These are phyloP conservation scores for Cucurbitaria berberidis DNA, from an alignment of 2,329 filamentous ascomycete genomes.

Conservation along the genomic window DNA sequence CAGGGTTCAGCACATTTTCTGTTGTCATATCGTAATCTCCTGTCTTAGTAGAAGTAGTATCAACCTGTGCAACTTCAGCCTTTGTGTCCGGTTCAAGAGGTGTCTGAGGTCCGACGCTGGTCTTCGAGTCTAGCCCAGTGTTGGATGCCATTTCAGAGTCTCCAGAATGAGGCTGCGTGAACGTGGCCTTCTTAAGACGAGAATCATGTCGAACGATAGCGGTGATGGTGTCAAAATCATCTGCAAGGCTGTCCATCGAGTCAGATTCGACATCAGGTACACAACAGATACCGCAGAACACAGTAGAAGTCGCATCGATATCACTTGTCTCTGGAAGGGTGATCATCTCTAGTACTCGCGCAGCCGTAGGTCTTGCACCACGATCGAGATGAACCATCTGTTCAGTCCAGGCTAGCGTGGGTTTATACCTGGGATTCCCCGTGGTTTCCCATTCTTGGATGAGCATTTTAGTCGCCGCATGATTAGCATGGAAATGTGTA, in stretches of 20 bases:
- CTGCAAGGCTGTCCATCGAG: conserved; percentile 1
- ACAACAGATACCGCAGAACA: conserved; percentile 18
- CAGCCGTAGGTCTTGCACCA: conserved; percentile 8
- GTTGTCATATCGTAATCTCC: background rate
- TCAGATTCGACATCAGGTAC: conserved; percentile 6
- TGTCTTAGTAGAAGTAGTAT: background rate
- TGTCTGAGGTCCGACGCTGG: background rate
- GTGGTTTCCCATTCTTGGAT: conserved; percentile 1
- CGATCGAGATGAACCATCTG: conserved; percentile 10
- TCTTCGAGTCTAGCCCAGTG: background rate
- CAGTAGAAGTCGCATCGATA: background rate
- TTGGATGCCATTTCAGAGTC: background rate
- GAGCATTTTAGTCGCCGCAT: background rate
- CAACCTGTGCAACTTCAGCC: background rate
- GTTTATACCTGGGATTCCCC: background rate
- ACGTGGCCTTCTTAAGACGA: background rate
- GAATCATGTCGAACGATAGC: background rate
- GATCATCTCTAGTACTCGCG: conserved; percentile 3
- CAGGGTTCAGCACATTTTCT: background rate
- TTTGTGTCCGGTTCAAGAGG: background rate
- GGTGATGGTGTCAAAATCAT: background rate
- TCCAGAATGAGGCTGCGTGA: background rate
- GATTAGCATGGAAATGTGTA: conserved; percentile 10
- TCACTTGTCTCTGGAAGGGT: background rate
- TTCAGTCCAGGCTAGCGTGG: conserved; percentile 1